Conservation (phyloP, 805 yeast species). For the Metschnikowia similis region DNA sequence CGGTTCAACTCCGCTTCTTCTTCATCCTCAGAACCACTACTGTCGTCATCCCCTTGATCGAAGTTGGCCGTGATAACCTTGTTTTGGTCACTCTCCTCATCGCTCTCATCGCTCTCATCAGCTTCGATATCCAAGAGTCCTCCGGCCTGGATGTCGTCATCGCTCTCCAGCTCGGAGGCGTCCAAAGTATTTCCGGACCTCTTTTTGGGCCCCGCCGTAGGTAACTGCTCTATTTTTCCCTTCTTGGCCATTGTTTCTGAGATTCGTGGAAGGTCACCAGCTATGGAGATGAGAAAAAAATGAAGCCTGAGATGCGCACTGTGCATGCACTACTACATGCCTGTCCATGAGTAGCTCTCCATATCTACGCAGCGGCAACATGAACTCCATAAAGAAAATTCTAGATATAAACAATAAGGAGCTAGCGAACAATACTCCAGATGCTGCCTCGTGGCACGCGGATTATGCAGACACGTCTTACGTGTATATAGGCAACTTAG, state of each 20-base stretch:
- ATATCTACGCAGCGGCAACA: constrained; percentile 8
- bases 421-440: constrained; percentile 52
- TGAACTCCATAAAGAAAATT: constrained; percentile 42
- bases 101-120: constrained; percentile 10
- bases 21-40: constrained; percentile 29
- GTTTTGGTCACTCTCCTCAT: constrained; percentile 1
- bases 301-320: constrained; percentile 5
- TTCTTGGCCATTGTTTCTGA: constrained; percentile 12
- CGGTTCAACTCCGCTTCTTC: constrained; percentile 51
- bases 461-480: constrained; percentile 77
- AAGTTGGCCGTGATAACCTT: constrained; percentile 4
- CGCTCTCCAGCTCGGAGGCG: constrained; percentile 8
- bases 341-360: not conserved
- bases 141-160: constrained; percentile 12
- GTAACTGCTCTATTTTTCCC: constrained; percentile 3
- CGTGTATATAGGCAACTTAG: constrained; percentile 71
- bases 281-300: constrained; percentile 8
- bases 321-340: not conserved
- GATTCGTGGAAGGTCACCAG: not conserved
- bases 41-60: constrained; percentile 5
- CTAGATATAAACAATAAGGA: constrained; percentile 64
- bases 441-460: constrained; percentile 82
- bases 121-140: constrained; percentile 16
- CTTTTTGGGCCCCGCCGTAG: constrained; percentile 9
- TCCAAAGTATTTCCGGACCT: constrained; percentile 12